Base-by-base conservation (phyloP, 495 filamentous ascomycete genomes). In the Aspergillus bertholletiae region DNA sequence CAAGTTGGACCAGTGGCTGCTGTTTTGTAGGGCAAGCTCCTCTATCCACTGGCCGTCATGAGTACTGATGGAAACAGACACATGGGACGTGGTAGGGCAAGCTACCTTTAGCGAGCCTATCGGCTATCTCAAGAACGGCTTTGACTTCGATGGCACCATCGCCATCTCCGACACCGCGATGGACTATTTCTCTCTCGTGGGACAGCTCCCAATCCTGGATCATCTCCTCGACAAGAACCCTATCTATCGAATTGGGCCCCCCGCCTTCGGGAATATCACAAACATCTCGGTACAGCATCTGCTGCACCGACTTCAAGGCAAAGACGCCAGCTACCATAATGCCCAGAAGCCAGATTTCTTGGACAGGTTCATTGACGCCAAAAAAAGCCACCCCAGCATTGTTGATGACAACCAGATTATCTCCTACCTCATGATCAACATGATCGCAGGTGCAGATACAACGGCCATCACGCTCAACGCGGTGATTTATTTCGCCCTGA, bases 161-260 rank as follows among this genome's bases (percentile, higher is more conserved):
- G 27, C 28, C 13, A 64, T 43, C 1, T 46, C 60, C 0, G 40
- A 62, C 39, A 46, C 28, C 8, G 51, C 60, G 2, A 58, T 66
- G 57, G 55, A 59, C 24, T 62, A 63, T 34, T 60, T 76, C 50
- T 32, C 48, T 9, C 3, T 62, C 8, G 61, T 74, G 24, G 83
- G 81, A 15, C 81, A 86, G 68, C 83, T 87, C 53, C 84, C 85
- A 28, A 68, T 80, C 57, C 74, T 88, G n/a, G 84, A 87, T 57
- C 68, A 70, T 7, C 53, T 85, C 41, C 72, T 86, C 45, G 73
- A 82, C 52, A 86, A 85, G 58, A 86, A 86, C 54, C 81, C 81
- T 2, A 48, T 72, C 28, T 40, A 55, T 20, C 57, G 57, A 20
- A 56, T 67, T 28, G 62, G 61, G 1, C 62, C 64, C 7, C 62